Evolutionary conservation across 2,329 filamentous ascomycete genomes (phyloP).

Genomic region (Xylaria sp.): DNA sequence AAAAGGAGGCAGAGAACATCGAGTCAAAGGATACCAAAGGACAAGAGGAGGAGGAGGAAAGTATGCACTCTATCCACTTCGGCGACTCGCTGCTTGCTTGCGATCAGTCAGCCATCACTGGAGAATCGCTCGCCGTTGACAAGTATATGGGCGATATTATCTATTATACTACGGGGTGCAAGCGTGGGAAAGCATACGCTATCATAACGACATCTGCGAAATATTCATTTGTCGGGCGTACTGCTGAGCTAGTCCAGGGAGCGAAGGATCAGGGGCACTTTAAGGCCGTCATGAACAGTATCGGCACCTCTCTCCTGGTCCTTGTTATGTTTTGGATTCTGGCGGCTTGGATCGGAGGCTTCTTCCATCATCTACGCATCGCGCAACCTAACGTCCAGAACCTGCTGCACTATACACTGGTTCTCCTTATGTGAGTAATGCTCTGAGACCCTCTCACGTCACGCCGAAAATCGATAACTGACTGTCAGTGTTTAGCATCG

Average conservation of each 20-base stretch:
- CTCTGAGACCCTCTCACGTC: background rate
- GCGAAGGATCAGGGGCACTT: constrained; percentile 81
- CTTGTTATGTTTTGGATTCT: constrained; percentile 83
- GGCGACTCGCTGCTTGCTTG: constrained; percentile 75
- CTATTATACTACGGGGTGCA: constrained; percentile 85
- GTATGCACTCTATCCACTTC: constrained; percentile 62
- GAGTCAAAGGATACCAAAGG: constrained; percentile 66
- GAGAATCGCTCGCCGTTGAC: constrained; percentile 81
- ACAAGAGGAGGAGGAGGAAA: constrained; percentile 65
- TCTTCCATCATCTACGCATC: constrained; percentile 76
- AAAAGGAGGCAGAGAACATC: constrained; percentile 49
- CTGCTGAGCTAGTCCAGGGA: constrained; percentile 77
- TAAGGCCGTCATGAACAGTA: constrained; percentile 86
- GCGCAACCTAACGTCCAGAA: constrained; percentile 67
- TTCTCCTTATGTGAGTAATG: constrained; percentile 67
- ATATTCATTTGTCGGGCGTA: constrained; percentile 80
- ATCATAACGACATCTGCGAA: constrained; percentile 74
- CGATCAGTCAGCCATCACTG: constrained; percentile 83
- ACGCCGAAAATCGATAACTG: background rate
- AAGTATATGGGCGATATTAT: constrained; percentile 80
- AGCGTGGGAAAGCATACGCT: constrained; percentile 80
- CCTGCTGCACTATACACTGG: constrained; percentile 74
- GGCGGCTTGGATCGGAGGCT: constrained; percentile 79
- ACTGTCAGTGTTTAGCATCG: constrained; percentile 55
- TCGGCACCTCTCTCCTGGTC: constrained; percentile 77